A percentile compares a stretch with the other conserved stretches of the same genome.
phyloP scores from a whole-genome alignment of 169 alveolate species.

The Eimeria acervulina region DNA sequence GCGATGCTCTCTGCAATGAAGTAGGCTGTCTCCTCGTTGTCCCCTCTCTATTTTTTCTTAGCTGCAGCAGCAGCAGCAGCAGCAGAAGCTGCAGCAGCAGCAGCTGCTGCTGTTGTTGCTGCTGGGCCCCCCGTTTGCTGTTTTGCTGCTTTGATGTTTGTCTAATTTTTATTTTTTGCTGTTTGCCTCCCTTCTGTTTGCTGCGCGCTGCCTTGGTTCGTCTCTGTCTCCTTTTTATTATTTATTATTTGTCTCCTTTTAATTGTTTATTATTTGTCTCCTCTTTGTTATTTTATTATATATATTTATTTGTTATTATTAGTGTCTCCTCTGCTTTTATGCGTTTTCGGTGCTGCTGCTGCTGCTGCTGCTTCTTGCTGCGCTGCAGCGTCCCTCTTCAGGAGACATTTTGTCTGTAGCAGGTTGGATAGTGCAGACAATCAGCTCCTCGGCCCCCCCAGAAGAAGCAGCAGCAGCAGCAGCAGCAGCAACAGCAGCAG shows the following conservation, averaged over 20 bases:
- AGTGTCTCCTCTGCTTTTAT: not conserved
- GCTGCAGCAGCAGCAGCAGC: too few species aligned
- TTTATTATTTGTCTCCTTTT: not conserved
- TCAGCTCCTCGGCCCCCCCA: not conserved
- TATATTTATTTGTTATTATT: not conserved
- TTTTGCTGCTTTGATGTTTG: not conserved
- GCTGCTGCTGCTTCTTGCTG: conserved; percentile 27
- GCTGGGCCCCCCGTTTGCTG: too few species aligned
- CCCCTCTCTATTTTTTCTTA: not conserved
- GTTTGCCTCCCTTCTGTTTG: not conserved
- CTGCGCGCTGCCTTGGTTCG: not conserved
- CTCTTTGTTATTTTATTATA: not conserved
- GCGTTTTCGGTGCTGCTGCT: not conserved
- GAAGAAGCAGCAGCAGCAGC: conserved; percentile 49
- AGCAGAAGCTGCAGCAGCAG: too few species aligned
- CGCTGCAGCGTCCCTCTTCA: conserved; percentile 75
- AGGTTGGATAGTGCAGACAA: conserved; percentile 45
- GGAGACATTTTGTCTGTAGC: conserved; percentile 76
- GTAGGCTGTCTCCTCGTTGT: not conserved
- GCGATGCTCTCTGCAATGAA: conserved; percentile 52
- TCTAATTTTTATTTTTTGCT: not conserved
- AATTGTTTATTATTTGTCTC: not conserved
- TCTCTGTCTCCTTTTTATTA: not conserved
- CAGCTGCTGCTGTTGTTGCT: too few species aligned
- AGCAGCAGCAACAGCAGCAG: conserved; percentile 57